These are phyloP conservation scores for Penicillium samsonianum DNA, from an alignment of 495 filamentous ascomycete genomes.

Conservation along the genomic window DNA sequence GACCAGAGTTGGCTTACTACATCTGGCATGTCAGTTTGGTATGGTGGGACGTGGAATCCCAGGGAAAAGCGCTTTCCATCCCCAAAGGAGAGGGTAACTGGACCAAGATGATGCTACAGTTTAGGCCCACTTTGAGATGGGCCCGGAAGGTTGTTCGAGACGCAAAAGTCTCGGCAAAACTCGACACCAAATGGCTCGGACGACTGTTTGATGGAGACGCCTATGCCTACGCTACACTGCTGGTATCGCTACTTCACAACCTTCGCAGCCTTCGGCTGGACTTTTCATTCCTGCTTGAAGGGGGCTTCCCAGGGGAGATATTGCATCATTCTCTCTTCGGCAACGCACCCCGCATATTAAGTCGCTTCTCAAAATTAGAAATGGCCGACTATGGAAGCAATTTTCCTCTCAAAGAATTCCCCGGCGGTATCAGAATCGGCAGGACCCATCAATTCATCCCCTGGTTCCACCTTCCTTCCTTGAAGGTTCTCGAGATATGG, in stretches of 20 bases:
- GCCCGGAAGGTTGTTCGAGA: neutral
- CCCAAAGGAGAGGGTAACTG: neutral
- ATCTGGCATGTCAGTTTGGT: constrained; percentile 2
- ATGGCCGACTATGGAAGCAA: constrained; percentile 17
- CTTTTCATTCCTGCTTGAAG: constrained; percentile 5
- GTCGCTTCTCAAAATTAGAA: constrained; percentile 2
- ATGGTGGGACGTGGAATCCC: neutral
- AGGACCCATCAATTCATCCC: constrained; percentile 1
- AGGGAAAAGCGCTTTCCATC: rapidly evolving
- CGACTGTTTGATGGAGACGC: neutral
- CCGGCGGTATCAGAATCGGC: neutral
- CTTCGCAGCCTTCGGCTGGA: constrained; percentile 15
- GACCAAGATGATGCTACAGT: neutral
- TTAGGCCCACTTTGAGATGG: neutral
- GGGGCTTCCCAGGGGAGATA: constrained; percentile 8
- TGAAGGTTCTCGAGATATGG: constrained; percentile 14
- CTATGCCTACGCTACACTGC: constrained; percentile 8
- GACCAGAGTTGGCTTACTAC: neutral
- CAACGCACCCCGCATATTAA: constrained; percentile 6
- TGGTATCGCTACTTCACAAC: constrained; percentile 12
- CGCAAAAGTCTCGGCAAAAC: neutral
- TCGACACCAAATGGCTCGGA: neutral
- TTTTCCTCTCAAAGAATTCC: neutral
- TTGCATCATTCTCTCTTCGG: constrained; percentile 14
- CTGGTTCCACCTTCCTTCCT: constrained; percentile 15